phyloP scores from a whole-genome alignment of 257 asterid species.

The Rauvolfia tetraphylla region DNA sequence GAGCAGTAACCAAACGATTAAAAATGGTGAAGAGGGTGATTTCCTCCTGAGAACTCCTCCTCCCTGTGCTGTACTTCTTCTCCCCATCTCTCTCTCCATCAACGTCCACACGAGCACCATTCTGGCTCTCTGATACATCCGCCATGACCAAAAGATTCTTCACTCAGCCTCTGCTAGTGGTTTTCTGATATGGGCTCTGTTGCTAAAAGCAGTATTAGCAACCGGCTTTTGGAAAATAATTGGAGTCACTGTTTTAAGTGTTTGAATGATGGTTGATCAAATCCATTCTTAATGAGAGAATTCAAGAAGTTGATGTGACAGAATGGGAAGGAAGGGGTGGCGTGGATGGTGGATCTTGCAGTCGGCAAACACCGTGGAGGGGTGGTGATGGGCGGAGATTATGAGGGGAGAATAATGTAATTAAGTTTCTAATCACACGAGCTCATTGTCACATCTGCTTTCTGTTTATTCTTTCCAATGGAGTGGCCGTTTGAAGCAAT shows the following conservation, averaged over 20 bases:
- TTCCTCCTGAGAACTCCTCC: conserved; percentile 8
- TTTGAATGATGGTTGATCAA: not conserved
- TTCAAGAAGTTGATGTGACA: not conserved
- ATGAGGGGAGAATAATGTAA: not conserved
- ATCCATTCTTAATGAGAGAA: not conserved
- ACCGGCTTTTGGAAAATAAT: not conserved
- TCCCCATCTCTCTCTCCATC: conserved; percentile 15
- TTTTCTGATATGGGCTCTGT: not conserved
- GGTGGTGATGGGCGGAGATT: not conserved
- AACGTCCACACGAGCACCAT: conserved; percentile 25
- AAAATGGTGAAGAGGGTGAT: conserved; percentile 47
- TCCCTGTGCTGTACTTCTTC: not conserved
- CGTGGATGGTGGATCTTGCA: not conserved
- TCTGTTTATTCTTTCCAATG: too few species aligned
- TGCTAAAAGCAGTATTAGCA: not conserved
- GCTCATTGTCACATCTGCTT: not conserved
- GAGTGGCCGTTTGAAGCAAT: not conserved
- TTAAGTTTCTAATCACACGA: too few species aligned
- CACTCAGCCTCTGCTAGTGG: not conserved
- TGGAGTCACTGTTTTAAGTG: not conserved
- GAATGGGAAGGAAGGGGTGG: not conserved
- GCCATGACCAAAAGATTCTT: conserved; percentile 3
- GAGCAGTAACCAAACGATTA: conserved; percentile 45
- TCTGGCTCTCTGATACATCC: conserved; percentile 21
- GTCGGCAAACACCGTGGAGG: not conserved